phyloP scores from a whole-genome alignment of 495 filamentous ascomycete species.

The Tuber magnatum region DNA sequence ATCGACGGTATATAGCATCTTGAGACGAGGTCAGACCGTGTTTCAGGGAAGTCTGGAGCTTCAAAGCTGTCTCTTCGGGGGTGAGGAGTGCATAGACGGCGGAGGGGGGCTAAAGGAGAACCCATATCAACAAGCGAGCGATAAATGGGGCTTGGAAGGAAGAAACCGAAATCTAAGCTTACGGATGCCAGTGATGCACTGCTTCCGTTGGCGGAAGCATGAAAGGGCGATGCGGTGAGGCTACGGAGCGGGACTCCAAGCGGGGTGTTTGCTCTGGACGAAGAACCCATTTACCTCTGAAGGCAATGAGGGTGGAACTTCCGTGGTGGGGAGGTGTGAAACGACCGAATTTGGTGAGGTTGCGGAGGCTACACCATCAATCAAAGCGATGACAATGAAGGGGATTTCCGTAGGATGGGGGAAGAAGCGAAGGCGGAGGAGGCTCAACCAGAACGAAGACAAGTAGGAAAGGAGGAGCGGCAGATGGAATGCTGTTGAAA shows the following conservation, averaged over 20 bases:
- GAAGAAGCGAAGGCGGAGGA: not conserved
- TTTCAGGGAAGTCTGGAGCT: conserved; percentile 71
- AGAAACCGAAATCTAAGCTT: conserved; percentile 9
- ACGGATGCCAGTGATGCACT: conserved; percentile 24
- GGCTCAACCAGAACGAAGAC: conserved; percentile 1
- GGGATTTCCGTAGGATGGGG: not conserved
- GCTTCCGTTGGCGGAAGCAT: conserved; percentile 22
- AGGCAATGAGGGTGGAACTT: conserved; percentile 1
- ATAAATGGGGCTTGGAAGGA: not conserved
- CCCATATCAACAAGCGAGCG: conserved; percentile 12
- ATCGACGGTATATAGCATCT: conserved; percentile 70
- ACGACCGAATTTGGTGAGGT: conserved; percentile 2
- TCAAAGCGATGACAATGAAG: not conserved
- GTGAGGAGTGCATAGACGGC: conserved; percentile 56
- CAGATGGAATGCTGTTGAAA: not conserved
- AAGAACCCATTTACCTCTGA: conserved; percentile 30
- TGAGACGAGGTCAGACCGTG: conserved; percentile 66
- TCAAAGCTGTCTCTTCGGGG: conserved; percentile 67
- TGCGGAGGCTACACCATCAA: conserved; percentile 25
- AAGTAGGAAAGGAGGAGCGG: conserved; percentile 3
- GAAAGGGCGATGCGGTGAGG: conserved; percentile 33
- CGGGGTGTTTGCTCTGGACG: conserved; percentile 32
- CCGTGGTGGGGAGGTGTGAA: conserved; percentile 1
- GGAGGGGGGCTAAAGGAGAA: conserved; percentile 39
- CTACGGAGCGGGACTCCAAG: conserved; percentile 35